Evolutionary conservation across 768 basidiomycete genomes (phyloP).

Genomic region (Macrolepiota fuliginosa): DNA sequence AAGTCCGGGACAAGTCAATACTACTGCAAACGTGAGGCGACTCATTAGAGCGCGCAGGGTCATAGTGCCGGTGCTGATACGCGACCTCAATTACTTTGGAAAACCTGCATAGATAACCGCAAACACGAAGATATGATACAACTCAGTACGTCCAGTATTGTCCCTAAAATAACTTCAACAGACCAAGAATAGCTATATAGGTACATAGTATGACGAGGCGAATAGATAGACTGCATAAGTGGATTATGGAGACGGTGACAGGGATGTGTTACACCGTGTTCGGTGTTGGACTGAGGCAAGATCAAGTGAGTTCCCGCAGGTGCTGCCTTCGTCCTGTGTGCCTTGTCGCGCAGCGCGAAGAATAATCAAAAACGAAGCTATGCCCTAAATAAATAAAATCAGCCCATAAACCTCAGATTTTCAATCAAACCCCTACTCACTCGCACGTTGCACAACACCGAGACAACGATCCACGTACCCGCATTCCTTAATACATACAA

Average conservation of each 20-base stretch:
- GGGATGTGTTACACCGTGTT: not conserved
- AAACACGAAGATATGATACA: too few relatives aligned
- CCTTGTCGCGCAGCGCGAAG: not conserved
- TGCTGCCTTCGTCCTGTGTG: not conserved
- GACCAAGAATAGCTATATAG: too few relatives aligned
- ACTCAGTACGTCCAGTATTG: too few relatives aligned
- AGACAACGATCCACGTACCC: not conserved
- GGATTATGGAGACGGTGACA: not conserved
- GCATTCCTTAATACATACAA: not conserved
- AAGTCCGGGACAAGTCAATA: too few relatives aligned
- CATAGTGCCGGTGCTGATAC: too few relatives aligned
- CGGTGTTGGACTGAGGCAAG: not conserved
- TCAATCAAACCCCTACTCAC: not conserved
- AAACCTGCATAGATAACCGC: too few relatives aligned
- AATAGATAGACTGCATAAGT: not conserved
- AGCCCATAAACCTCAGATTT: not conserved
- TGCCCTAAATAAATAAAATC: not conserved
- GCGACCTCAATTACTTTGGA: too few relatives aligned
- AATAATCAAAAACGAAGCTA: not conserved
- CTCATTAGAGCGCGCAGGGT: too few relatives aligned
- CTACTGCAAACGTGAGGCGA: too few relatives aligned
- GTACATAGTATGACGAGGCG: too few relatives aligned
- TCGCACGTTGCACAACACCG: not conserved
- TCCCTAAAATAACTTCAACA: too few relatives aligned
- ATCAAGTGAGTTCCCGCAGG: not conserved